Evolutionary conservation across 108 stramenopile genomes (phyloP), one percentile per base, ranked within the genome.

Genomic region (Stephanodiscus minutulus): DNA sequence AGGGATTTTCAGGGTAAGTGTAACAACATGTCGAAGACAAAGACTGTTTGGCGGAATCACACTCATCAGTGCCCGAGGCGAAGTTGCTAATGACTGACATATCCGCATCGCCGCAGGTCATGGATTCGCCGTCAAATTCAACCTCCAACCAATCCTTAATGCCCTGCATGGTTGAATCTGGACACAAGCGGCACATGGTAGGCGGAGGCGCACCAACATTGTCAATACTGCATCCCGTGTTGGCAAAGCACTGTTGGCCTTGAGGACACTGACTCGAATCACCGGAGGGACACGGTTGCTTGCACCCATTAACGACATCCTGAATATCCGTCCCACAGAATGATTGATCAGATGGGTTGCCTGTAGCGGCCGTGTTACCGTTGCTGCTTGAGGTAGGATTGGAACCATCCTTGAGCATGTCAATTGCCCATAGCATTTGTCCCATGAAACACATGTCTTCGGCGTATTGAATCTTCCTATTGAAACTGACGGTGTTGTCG

Each of bases 401-500:
- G 12, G 72, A 68, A 21, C 64, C 70, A 55, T 79, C 61, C 56
- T 79, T 79, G 11, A 79, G 61, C 81, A 82, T 82, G 61, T 82
- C 81, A 33, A 77, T 68, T 0, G 81, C 76, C 81, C 81, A 82
- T 41, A 77, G 65, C 81, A 82, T 82, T 37, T 63, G 37, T 48
- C 81, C 81, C 22, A n/a, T 24, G 35, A 82, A 61, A 39, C 81
- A 82, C 37, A 68, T 66, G 8, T 77, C 72, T 18, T 72, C 31
- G 31, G 81, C 71, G 48, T 82, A 82, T 7, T 77, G 69, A 55
- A 49, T 68, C 41, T 82, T 82, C 61, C 66, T 62, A 31, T 73
- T 82, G 66, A 77, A 82, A 10, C 76, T 72, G 1, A 77, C 76
- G 37, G 76, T 73, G 61, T 82, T 82, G 39, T 82, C 81, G 36